Evolutionary conservation across 768 basidiomycete species (phyloP).

Genomic region (Mycena polygramma): DNA sequence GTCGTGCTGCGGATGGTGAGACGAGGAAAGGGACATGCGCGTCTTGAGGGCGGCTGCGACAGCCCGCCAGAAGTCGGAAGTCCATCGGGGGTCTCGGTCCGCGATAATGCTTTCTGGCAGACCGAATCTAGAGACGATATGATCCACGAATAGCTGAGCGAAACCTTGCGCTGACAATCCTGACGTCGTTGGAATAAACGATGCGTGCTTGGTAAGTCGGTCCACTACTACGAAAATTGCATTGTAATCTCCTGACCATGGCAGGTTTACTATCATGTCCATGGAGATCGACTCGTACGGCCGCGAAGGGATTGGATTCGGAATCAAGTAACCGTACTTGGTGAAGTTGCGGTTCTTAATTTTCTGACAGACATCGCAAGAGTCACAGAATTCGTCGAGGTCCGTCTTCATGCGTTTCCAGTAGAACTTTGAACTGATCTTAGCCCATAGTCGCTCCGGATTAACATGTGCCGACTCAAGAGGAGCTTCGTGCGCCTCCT

Average conservation of each 20-base stretch:
- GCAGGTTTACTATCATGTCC: constrained; percentile 45
- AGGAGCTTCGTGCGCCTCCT: constrained; percentile 17
- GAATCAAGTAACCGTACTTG: constrained; percentile 35
- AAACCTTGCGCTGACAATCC: constrained; percentile 7
- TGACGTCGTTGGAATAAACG: constrained; percentile 22
- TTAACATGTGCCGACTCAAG: constrained; percentile 20
- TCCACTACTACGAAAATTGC: constrained; percentile 18
- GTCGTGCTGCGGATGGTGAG: constrained; percentile 4
- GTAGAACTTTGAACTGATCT: not conserved
- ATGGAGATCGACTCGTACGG: constrained; percentile 42
- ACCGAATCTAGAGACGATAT: constrained; percentile 16
- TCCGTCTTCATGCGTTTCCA: not conserved
- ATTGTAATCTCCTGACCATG: constrained; percentile 31
- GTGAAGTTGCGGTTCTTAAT: not conserved
- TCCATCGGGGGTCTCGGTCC: constrained; percentile 27
- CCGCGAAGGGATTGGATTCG: constrained; percentile 38
- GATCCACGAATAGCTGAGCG: not conserved
- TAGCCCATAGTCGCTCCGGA: not conserved
- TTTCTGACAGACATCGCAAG: constrained; percentile 6
- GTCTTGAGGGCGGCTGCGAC: constrained; percentile 1
- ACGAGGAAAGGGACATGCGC: not conserved
- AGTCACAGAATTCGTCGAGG: not conserved
- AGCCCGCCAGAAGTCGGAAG: constrained; percentile 18
- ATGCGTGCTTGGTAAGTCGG: constrained; percentile 20
- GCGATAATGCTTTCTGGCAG: constrained; percentile 17